Base-by-base conservation (phyloP, 176 grass and related monocot species). In the Thalia dealbata region DNA sequence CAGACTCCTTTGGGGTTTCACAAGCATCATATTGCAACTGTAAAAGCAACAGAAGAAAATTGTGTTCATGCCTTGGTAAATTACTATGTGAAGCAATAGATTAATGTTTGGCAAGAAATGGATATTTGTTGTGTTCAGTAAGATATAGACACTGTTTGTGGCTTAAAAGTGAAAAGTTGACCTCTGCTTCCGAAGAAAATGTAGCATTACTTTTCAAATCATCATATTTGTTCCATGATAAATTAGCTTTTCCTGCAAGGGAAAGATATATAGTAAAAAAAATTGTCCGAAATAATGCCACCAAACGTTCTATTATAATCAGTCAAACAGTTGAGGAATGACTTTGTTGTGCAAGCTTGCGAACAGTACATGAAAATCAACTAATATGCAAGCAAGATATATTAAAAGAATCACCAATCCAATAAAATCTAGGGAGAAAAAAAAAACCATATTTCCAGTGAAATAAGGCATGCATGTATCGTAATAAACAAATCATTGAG, bases 1-100 rank as follows among this genome's bases (percentile, higher is more conserved):
- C 95, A 0, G 95, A 99, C 81, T 99, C 95, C 78, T 92, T 99
- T 79, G 95, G 95, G 71, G 90, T 99, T 82, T 93, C 95, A 74
- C 84, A 93, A 42, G 95, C 74, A 91, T 99, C 95, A 86, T 89
- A 93, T 75, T 87, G 73, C 55, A 64, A 74, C 93, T 99, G 88
- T 76, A 35, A 16, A 35, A 7, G n/a, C 32, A 42, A 61, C 21
- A 3, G 24, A 21, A 24, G 12, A 73, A 56, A n/a, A 11, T 35
- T n/a, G 56, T 58, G 7, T 23, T 56, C 50, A 73, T 45, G n/a
- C 51, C 51, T 9, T 15, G 10, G 46, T 11, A 80, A 81, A 32
- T 73, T 69, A 62, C 12, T 30, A 61, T n/a, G 30, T 70, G 50
- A 69, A 84, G 41, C 3, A 58, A 75, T 22, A n/a, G 75, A 76